phyloP scores from a whole-genome alignment of 805 yeast species.

The Cyberlindnera suaveolens region DNA sequence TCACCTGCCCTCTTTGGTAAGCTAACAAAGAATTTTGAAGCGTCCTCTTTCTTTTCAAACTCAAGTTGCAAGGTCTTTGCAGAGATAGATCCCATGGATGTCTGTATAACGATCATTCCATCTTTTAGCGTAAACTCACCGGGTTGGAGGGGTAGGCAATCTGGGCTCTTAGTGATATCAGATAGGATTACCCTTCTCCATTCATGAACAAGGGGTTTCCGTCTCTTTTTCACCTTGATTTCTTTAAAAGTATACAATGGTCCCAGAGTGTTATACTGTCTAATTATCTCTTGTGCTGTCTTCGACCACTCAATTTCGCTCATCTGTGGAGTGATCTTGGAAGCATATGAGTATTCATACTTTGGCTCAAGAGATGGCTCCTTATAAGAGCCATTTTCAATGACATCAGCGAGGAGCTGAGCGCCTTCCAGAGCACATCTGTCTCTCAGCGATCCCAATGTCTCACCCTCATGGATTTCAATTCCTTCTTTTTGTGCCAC shows the following conservation, averaged over 20 bases:
- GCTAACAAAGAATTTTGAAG: constrained; percentile 36
- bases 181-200: constrained; percentile 44
- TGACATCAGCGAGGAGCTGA: constrained; percentile 39
- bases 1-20: constrained; percentile 43
- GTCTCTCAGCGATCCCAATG: constrained; percentile 37
- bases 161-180: constrained; percentile 24
- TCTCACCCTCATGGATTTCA: constrained; percentile 36
- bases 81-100: constrained; percentile 37
- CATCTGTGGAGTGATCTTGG: constrained; percentile 41
- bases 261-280: constrained; percentile 49
- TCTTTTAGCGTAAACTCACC: constrained; percentile 28
- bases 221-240: constrained; percentile 29
- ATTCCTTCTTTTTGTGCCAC: constrained; percentile 49
- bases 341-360: constrained; percentile 46
- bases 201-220: constrained; percentile 22
- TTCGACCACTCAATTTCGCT: constrained; percentile 44
- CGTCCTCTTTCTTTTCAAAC: constrained; percentile 42
- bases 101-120: constrained; percentile 31
- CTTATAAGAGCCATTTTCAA: constrained; percentile 29
- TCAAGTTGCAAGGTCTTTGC: constrained; percentile 44
- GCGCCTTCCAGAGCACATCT: constrained; percentile 62
- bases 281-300: constrained; percentile 32
- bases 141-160: constrained; percentile 5
- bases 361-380: constrained; percentile 16
- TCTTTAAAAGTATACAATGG: constrained; percentile 43